phyloP scores from a whole-genome alignment of 495 filamentous ascomycete species.

The Hypoxylon intermedium region DNA sequence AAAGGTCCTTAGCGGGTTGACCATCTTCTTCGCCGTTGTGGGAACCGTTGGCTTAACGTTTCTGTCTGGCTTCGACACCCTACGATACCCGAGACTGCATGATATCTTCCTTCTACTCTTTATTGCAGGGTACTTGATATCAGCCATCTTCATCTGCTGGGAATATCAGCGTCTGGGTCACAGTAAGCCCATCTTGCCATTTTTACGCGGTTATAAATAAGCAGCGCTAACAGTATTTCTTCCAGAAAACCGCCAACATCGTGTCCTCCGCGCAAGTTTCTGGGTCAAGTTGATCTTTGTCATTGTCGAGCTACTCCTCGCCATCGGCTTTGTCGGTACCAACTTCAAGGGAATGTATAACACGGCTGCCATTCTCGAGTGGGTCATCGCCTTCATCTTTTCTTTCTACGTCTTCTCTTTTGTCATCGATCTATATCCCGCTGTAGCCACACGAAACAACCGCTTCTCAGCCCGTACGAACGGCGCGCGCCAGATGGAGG shows the following conservation, averaged over 20 bases:
- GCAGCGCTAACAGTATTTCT: not conserved
- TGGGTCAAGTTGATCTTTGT: constrained; percentile 84
- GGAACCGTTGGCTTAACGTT: constrained; percentile 83
- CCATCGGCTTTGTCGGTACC: constrained; percentile 66
- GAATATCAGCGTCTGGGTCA: constrained; percentile 87
- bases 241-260: constrained; percentile 71
- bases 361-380: constrained; percentile 67
- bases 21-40: constrained; percentile 74
- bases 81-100: constrained; percentile 68
- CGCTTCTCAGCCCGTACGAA: constrained; percentile 12
- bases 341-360: constrained; percentile 55
- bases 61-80: constrained; percentile 84
- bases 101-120: constrained; percentile 82
- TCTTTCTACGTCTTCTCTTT: constrained; percentile 90
- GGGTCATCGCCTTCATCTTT: constrained; percentile 89
- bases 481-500: constrained; percentile 41
- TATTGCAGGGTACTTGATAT: constrained; percentile 81
- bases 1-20: constrained; percentile 70
- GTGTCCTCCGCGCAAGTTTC: constrained; percentile 76
- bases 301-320: constrained; percentile 76
- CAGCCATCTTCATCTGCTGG: constrained; percentile 82
- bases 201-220: not conserved
- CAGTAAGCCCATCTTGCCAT: constrained; percentile 46
- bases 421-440: constrained; percentile 84
- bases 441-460: constrained; percentile 52